Percentiles rank a stretch among this genome's conserved stretches.
Conservation (phyloP, 371 early-diverging fungal genomes). For the Blakeslea trispora region DNA sequence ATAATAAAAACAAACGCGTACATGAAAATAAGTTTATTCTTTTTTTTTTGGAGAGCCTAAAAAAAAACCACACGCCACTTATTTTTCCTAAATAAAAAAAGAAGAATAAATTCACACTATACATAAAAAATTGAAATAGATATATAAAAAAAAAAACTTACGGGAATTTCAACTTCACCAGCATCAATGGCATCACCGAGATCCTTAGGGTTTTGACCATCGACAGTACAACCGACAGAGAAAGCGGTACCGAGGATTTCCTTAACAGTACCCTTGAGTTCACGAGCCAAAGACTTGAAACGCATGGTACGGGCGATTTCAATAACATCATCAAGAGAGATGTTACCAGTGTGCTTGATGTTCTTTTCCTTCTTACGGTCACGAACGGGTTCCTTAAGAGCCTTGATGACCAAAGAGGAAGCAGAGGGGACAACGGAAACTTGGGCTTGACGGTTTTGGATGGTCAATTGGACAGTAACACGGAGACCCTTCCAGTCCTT, state of each 20-base stretch:
- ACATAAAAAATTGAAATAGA: too few species aligned
- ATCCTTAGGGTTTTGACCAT: constrained; percentile 55
- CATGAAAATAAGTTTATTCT: neutral
- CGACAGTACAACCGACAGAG: constrained; percentile 97
- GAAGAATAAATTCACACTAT: too few species aligned
- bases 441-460: constrained; percentile 99
- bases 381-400: constrained; percentile 98
- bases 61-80: neutral
- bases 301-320: constrained; percentile 98
- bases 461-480: constrained; percentile 97
- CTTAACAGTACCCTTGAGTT: constrained; percentile 94
- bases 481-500: constrained; percentile 98
- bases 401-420: constrained; percentile 97
- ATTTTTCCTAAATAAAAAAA: neutral
- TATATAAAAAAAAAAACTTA: too few species aligned
- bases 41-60: neutral
- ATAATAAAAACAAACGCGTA: neutral
- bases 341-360: constrained; percentile 96
- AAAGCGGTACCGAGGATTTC: constrained; percentile 98
- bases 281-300: constrained; percentile 88
- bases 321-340: constrained; percentile 89
- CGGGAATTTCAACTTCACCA: constrained; percentile 90
- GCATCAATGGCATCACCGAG: constrained; percentile 53
- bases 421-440: constrained; percentile 98
- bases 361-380: constrained; percentile 99